Evolutionary conservation across 257 asterid genomes (phyloP), one percentile per base, ranked within the genome.

Genomic region (Petrea volubilis): DNA sequence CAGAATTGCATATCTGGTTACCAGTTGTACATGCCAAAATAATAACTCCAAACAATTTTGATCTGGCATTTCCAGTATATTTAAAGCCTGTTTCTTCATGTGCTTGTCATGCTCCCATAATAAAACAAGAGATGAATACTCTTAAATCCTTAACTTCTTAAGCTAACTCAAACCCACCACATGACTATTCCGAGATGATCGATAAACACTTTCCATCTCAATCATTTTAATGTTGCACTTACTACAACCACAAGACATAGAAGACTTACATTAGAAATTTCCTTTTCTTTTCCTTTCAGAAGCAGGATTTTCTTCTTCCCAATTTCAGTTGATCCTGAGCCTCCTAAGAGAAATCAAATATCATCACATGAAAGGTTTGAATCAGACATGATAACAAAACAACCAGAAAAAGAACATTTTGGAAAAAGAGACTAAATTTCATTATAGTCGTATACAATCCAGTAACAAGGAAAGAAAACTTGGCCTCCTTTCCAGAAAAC

Each of bases 291-390:
- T 69, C 96, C 96, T 78, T 88, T 92, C 82, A 88, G 70, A 71
- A 92, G 96, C 77, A 90, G 58, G 77, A 92, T 78, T 81, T 81
- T 90, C 90, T 84, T 87, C 93, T 87, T 91, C 74, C 92, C 94
- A 63, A 55, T 60, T 61, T 77, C 93, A 64, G 77, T 57, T 61
- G 86, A 77, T 20, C 78, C 82, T 70, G 83, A 67, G 55, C 79
- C 83, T 46, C 81, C 81, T 75, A 60, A 51, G 50, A 78, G 75
- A 77, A 71, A 51, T 70, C 63, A 62, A 73, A 47, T 33, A 52
- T 64, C 77, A 55, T 27, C 47, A 4, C 59, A 74, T 57, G 23
- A 74, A 43, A 46, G 13, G 63, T 38, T 67, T 56, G 60, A 67
- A 41, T 14, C 68, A 66, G 31, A 20, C 67, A 7, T 44, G 65